Percentiles rank a stretch among this genome's conserved stretches.
phyloP scores from a whole-genome alignment of 257 asterid species.

The Solanum microdontum region DNA sequence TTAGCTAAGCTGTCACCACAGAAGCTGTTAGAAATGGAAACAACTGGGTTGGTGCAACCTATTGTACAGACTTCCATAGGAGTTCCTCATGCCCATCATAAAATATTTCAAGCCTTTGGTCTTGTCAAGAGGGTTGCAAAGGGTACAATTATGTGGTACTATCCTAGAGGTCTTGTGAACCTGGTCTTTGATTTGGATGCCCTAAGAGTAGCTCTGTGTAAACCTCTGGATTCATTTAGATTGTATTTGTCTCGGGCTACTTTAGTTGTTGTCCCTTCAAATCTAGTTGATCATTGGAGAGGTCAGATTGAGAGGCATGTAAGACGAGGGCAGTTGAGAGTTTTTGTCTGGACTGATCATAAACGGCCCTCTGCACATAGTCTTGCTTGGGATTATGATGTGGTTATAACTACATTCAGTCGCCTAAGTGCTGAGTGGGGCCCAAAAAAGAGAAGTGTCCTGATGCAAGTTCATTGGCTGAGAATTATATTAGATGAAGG shows the following conservation, averaged over 20 bases:
- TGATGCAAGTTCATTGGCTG: constrained; percentile 96
- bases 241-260: constrained; percentile 80
- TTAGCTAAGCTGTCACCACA: constrained; percentile 70
- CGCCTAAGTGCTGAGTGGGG: constrained; percentile 96
- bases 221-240: constrained; percentile 71
- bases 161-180: constrained; percentile 61
- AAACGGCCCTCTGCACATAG: constrained; percentile 66
- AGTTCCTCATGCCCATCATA: constrained; percentile 56
- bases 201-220: constrained; percentile 75
- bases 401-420: constrained; percentile 86
- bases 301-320: constrained; percentile 80
- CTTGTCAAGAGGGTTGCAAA: constrained; percentile 57
- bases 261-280: constrained; percentile 79
- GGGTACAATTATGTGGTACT: constrained; percentile 62
- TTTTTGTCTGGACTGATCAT: constrained; percentile 76
- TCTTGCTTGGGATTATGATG: constrained; percentile 95
- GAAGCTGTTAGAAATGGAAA: constrained; percentile 80
- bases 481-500: constrained; percentile 94
- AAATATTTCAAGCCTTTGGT: constrained; percentile 81
- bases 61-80: constrained; percentile 41
- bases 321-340: constrained; percentile 66
- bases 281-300: constrained; percentile 93
- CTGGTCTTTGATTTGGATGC: constrained; percentile 82
- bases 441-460: constrained; percentile 62
- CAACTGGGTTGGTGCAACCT: constrained; percentile 72